Base-by-base conservation (phyloP, 208 protist genomes). In the Kentomonas sorsogonicus region DNA sequence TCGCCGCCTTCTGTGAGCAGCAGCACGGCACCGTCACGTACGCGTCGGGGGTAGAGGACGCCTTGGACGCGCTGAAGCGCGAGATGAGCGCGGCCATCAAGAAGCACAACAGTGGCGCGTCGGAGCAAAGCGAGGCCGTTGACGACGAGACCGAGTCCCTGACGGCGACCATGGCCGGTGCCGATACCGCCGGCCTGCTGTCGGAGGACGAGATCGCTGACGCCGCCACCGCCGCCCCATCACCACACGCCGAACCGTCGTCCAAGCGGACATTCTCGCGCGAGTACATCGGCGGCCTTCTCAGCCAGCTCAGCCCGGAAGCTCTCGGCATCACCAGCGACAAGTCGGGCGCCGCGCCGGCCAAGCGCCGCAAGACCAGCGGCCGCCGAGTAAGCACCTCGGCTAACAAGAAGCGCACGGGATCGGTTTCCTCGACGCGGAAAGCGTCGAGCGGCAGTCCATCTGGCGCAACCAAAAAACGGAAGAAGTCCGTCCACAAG, bases 241-340 rank as follows among this genome's bases (percentile, higher is more conserved):
- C 29, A 7, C 29, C 30, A 23, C 10, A 18, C 34, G n/a, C n/a
- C n/a, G 23, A 30, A 3, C 5, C 27, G 27, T 3, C 18, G 6
- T 18, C 50, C 10, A 41, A 45, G 5, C 46, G 39, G 15, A 69
- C 36, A 1, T 53, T 83, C 16, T 76, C 76, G 18, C 55, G 65
- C 0, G 68, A 78, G 43, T 51, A 68, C 34, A 53, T 83, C 3
- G 61, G 76, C 2, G 48, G 69, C 23, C 47, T 83, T 15, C 59
- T 83, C 18, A 73, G 64, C 23, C 57, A 72, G 38, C 55, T 83
- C 10, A 77, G 72, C 2, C 76, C 76, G 1, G 76, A 83, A 40
- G 76, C 76, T 0, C 56, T 83, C 16, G 71, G 69, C 15, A 59
- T 56, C 39, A 20, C 40, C 46, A 15, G 40, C 5, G 23, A 25